Evolutionary conservation across 2,329 filamentous ascomycete genomes (phyloP).

Genomic region (Pseudogymnoascus sp.): DNA sequence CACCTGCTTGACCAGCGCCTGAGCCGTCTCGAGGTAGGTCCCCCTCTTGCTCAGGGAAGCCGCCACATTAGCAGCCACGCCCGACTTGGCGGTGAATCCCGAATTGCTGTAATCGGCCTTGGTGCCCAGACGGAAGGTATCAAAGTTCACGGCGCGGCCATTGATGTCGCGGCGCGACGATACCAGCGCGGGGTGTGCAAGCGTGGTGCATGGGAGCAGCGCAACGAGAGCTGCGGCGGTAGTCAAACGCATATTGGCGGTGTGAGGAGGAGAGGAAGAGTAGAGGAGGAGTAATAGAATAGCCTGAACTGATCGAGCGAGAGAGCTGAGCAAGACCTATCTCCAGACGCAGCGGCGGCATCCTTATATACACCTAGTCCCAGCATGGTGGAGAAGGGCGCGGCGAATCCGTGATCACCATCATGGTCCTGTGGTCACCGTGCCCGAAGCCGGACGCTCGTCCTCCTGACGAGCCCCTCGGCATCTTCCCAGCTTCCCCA

Average conservation of each 20-base stretch:
- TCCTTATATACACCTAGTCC: background rate
- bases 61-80: background rate
- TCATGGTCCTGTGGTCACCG: background rate
- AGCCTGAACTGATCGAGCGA: background rate
- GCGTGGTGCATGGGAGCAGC: background rate
- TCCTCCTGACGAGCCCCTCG: background rate
- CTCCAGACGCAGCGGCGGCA: background rate
- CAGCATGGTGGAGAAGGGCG: background rate
- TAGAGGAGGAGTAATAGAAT: background rate
- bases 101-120: slow-evolving; percentile 14
- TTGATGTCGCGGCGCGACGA: background rate
- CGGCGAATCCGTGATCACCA: background rate
- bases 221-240: background rate
- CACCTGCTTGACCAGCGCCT: slow-evolving; percentile 34
- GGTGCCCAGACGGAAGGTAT: slow-evolving; percentile 14
- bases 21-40: slow-evolving; percentile 37
- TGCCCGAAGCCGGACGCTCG: background rate
- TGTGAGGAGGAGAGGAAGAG: background rate
- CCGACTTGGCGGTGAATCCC: background rate
- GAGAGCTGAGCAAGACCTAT: background rate
- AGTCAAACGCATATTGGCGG: background rate
- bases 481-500: background rate
- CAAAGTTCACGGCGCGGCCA: slow-evolving; percentile 12
- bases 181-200: background rate
- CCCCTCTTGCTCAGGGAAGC: slow-evolving; percentile 11